Base-by-base conservation (phyloP, 1,139 yeast genomes). In the Saccharomycopsis hybrid region DNA sequence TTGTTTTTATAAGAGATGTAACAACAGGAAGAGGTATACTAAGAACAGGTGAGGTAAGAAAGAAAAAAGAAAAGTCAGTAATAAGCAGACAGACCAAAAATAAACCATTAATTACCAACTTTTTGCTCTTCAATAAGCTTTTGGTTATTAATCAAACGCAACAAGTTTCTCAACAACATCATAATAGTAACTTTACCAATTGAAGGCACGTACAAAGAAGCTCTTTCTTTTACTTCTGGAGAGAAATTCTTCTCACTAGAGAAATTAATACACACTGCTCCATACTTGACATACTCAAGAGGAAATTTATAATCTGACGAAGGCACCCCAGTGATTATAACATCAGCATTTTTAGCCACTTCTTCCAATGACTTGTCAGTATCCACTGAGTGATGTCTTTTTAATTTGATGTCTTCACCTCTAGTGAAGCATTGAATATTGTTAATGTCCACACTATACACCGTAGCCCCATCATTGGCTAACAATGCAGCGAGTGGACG, bases 401-500 rank as follows among this genome's bases (percentile, higher is more conserved):
- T 80, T 59, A 85, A 80, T 65, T 78, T 80, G 60, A 92, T 73
- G 47, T 95, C 95, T 59, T 87, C 95, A 41, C 98, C 98, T 62
- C 98, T 77, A 7, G 97, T 90, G 66, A 86, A 92, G 63, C 82
- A 82, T 66, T 92, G 97, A 55, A 88, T 81, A 56, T 89, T 87
- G 59, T 85, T 82, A 47, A 92, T 71, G 63, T 92, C 98, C 3
- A 82, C 90, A 1, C 97, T 89, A 65, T 85, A 92, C 1, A 92
- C 98, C 1, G 84, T 85, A 29, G 98, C 98, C 55, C 98, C 98
- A 62, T 92, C 98, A 60, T 92, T 92, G 29, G 98, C 98, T 57
- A 94, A 71, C 41, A 92, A 69, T 0, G 98, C 97, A 33, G 98
- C 98, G 56, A 92, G 72, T 1, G 98, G 98, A 58, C 98, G 80